Evolutionary conservation across 441 rosid species (phyloP).

Genomic region (Populus hybrid): DNA sequence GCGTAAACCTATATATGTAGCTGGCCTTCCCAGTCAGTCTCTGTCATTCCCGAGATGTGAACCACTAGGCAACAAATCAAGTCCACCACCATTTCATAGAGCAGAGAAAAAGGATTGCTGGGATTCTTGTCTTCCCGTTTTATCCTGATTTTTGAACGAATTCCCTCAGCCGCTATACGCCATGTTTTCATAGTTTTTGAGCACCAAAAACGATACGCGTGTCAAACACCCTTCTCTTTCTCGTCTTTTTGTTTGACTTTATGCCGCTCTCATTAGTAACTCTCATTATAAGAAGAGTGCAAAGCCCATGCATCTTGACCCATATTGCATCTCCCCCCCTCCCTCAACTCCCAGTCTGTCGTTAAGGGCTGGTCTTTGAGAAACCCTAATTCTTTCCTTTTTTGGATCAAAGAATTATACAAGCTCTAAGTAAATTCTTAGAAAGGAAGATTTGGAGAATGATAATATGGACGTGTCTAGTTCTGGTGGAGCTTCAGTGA

Average conservation of each 20-base stretch:
- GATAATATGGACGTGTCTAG: constrained; percentile 12
- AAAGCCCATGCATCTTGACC: no score
- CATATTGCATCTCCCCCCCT: no score
- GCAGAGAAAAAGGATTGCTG: background rate
- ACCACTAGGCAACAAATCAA: constrained; percentile 12
- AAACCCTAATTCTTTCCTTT: no score
- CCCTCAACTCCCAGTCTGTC: no score
- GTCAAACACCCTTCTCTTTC: constrained; percentile 38
- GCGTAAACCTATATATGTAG: constrained; percentile 15
- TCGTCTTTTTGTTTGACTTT: background rate
- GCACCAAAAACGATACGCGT: constrained; percentile 93
- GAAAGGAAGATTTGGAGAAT: background rate
- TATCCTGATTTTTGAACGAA: constrained; percentile 20
- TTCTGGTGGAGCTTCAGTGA: constrained; percentile 29
- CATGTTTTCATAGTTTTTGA: constrained; percentile 83
- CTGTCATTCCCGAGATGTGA: constrained; percentile 69
- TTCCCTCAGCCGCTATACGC: constrained; percentile 55
- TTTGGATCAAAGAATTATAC: no score
- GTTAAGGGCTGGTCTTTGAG: no score
- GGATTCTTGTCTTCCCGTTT: constrained; percentile 23
- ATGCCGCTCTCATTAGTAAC: constrained; percentile 4
- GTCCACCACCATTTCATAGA: background rate
- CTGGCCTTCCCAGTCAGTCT: constrained; percentile 15
- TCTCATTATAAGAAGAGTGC: background rate
- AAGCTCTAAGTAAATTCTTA: no score